Evolutionary conservation across 2,329 filamentous ascomycete genomes (phyloP).

Genomic region (Hypoxylon sp.): DNA sequence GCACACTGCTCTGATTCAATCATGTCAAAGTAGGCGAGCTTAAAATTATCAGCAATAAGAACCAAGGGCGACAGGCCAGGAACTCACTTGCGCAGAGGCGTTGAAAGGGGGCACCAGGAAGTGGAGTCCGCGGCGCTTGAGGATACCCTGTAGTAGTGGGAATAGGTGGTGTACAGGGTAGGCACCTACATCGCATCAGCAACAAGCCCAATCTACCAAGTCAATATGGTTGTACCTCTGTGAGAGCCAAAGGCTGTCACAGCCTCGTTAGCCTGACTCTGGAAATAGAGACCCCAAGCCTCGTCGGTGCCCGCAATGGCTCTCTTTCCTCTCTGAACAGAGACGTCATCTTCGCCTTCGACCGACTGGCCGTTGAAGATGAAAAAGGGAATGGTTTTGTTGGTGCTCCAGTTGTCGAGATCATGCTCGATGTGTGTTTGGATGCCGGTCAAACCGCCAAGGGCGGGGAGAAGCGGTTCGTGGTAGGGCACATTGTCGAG

Average conservation of each 20-base stretch:
- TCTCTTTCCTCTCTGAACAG: slow-evolving; percentile 73
- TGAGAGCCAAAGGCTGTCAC: slow-evolving; percentile 86
- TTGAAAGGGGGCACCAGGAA: slow-evolving; percentile 90
- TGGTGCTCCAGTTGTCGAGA: slow-evolving; percentile 77
- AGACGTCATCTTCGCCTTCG: slow-evolving; percentile 79
- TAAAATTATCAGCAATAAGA: slow-evolving; percentile 51
- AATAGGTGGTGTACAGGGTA: slow-evolving; percentile 80
- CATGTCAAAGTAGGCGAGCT: slow-evolving; percentile 85
- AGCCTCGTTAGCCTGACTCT: slow-evolving; percentile 82
- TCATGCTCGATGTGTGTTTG: slow-evolving; percentile 82
- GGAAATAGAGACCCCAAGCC: slow-evolving; percentile 90
- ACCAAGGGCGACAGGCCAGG: slow-evolving; percentile 9
- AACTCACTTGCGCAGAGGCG: slow-evolving; percentile 83
- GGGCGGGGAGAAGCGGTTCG: slow-evolving; percentile 89
- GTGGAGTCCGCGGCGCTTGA: slow-evolving; percentile 77
- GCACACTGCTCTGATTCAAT: slow-evolving; percentile 77
- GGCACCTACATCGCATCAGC: slow-evolving; percentile 68
- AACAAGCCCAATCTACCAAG: background rate
- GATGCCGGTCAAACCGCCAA: slow-evolving; percentile 89
- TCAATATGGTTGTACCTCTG: slow-evolving; percentile 70
- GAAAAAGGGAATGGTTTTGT: slow-evolving; percentile 84
- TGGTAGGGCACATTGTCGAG: slow-evolving; percentile 78
- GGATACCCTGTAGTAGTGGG: slow-evolving; percentile 80
- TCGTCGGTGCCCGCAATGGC: slow-evolving; percentile 80
- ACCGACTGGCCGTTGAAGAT: slow-evolving; percentile 92